Evolutionary conservation across 2,329 filamentous ascomycete genomes (phyloP).

Genomic region (Leptographium wingfieldii): DNA sequence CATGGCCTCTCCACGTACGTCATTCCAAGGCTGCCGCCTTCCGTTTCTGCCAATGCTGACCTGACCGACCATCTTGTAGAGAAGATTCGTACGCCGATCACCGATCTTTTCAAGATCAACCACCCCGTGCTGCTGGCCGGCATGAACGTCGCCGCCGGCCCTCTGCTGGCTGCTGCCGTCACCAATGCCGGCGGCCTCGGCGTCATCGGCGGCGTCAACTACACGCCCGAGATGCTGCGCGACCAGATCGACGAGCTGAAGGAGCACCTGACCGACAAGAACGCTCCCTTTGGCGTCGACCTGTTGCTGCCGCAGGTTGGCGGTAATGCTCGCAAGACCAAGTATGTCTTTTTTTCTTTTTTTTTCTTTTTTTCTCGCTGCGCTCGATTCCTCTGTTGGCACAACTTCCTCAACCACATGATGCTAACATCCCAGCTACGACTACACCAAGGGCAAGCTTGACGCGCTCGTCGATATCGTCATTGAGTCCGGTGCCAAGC

Average conservation of each 20-base stretch:
- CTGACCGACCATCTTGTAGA: conserved; percentile 34
- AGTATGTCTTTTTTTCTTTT: conserved; percentile 33
- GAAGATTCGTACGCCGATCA: conserved; percentile 80
- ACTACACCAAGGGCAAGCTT: conserved; percentile 99
- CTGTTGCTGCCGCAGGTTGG: conserved; percentile 89
- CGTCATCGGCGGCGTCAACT: conserved; percentile 90
- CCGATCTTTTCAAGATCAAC: conserved; percentile 95
- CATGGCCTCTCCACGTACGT: conserved; percentile 75
- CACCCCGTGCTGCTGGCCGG: conserved; percentile 91
- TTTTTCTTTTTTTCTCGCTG: conserved; percentile 7
- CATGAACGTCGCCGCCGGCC: conserved; percentile 98
- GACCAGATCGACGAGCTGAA: conserved; percentile 96
- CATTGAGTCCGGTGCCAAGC: conserved; percentile 78
- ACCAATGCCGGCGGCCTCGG: conserved; percentile 94
- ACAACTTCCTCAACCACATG: not conserved
- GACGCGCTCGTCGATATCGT: conserved; percentile 81
- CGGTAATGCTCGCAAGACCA: conserved; percentile 88
- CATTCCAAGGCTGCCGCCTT: not conserved
- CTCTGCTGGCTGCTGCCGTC: conserved; percentile 90
- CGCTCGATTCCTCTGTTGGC: not conserved
- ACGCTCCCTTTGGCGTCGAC: conserved; percentile 89
- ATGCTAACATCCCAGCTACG: conserved; percentile 52
- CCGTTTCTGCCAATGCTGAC: not conserved
- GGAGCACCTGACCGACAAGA: conserved; percentile 76
- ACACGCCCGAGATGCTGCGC: conserved; percentile 92